Conservation (phyloP, 805 yeast genomes). For the Lipomyces yamadae region DNA sequence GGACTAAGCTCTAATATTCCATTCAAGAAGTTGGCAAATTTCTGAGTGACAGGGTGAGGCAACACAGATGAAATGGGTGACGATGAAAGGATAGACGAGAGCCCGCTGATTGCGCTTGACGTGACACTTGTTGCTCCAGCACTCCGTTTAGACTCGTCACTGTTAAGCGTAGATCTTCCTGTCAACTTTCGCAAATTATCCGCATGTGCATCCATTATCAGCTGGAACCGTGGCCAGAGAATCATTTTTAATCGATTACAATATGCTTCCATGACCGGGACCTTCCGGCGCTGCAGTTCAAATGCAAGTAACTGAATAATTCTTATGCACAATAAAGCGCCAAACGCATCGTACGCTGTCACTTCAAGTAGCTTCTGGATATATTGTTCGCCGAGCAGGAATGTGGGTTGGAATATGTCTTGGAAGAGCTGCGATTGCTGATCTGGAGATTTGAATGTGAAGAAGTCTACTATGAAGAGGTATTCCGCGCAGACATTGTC, state of each 20-base stretch:
- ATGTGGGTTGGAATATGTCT: constrained; percentile 58
- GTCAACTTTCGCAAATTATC: constrained; percentile 59
- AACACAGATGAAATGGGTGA: constrained; percentile 41
- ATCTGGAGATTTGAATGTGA: constrained; percentile 45
- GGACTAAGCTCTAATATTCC: constrained; percentile 66
- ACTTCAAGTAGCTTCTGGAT: constrained; percentile 49
- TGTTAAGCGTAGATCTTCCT: constrained; percentile 15
- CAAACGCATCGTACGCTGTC: constrained; percentile 68
- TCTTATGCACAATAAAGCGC: constrained; percentile 75
- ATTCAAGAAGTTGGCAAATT: constrained; percentile 71
- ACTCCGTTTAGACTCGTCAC: constrained; percentile 45
- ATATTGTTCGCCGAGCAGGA: constrained; percentile 55
- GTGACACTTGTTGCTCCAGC: constrained; percentile 45
- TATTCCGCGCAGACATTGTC: constrained; percentile 83
- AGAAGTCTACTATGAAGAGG: constrained; percentile 72
- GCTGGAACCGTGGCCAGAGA: constrained; percentile 88
- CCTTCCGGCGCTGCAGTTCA: constrained; percentile 68
- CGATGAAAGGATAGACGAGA: constrained; percentile 21
- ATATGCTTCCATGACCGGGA: constrained; percentile 74
- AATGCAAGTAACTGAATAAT: constrained; percentile 67
- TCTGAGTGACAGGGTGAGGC: constrained; percentile 75
- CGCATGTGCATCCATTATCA: constrained; percentile 75
- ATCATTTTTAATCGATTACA: constrained; percentile 65
- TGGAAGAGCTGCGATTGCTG: constrained; percentile 46
- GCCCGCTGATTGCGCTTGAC: constrained; percentile 13